A percentile compares a stretch with the other conserved stretches of the same genome.
Conservation (phyloP, 2,329 filamentous ascomycete species). For the Neobulgaria alba region DNA sequence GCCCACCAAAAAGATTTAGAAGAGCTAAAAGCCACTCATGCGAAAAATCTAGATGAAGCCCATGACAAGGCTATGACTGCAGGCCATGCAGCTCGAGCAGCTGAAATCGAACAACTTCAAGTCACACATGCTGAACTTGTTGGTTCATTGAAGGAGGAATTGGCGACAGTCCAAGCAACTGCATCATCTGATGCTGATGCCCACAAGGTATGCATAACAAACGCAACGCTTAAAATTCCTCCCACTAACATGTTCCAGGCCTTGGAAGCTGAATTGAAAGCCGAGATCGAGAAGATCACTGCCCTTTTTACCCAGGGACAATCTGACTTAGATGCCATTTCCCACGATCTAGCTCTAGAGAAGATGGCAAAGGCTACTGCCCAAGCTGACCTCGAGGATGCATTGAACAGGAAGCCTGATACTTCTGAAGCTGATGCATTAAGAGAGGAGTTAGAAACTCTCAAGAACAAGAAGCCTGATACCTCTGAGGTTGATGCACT, state of each 20-base stretch:
- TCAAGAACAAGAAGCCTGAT: conserved; percentile 48
- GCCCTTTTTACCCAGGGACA: conserved; percentile 25
- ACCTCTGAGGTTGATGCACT: conserved; percentile 45
- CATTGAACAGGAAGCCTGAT: conserved; percentile 47
- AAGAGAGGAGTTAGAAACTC: conserved; percentile 40
- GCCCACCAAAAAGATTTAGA: conserved; percentile 47
- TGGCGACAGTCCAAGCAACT: conserved; percentile 32
- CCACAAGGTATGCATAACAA: conserved; percentile 22
- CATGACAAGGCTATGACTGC: conserved; percentile 42
- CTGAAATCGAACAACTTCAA: conserved; percentile 46
- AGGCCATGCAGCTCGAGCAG: conserved; percentile 39
- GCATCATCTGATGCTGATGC: conserved; percentile 17
- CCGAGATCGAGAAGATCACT: conserved; percentile 39
- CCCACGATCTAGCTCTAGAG: conserved; percentile 32
- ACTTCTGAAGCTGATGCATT: conserved; percentile 44
- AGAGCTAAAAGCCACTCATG: conserved; percentile 46
- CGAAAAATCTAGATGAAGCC: conserved; percentile 48
- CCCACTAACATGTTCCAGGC: conserved; percentile 32
- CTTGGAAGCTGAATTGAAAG: conserved; percentile 33
- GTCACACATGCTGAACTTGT: conserved; percentile 40
- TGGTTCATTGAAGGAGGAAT: conserved; percentile 35
- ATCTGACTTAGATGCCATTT: conserved; percentile 23
- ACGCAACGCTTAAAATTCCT: conserved; percentile 26
- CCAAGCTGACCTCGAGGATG: conserved; percentile 50
- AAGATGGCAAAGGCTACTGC: conserved; percentile 35